phyloP scores from a whole-genome alignment of 2,329 filamentous ascomycete genomes.

The Dactylellina drechsleri region DNA sequence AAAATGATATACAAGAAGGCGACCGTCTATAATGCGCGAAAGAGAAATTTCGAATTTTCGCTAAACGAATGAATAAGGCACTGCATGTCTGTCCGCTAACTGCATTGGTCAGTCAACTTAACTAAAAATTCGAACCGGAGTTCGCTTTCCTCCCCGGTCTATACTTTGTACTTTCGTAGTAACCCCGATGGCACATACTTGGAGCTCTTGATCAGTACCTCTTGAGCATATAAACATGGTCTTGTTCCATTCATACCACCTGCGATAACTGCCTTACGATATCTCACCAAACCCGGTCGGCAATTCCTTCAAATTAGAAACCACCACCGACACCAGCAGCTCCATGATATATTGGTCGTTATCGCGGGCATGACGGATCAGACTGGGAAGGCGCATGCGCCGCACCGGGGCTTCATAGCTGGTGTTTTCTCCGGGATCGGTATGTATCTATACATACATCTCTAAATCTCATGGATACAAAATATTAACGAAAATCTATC shows the following conservation, averaged over 20 bases:
- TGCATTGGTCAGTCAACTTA: slow-evolving; percentile 1
- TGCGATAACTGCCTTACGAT: too few species aligned
- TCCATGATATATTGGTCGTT: too few species aligned
- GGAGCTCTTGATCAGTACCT: too few species aligned
- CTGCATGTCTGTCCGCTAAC: not conserved
- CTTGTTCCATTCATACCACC: too few species aligned
- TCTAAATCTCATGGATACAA: too few species aligned
- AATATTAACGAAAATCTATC: too few species aligned
- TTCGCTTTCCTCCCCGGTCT: slow-evolving; percentile 18
- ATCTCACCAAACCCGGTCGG: not conserved
- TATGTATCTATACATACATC: slow-evolving; percentile 70
- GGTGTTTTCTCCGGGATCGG: slow-evolving; percentile 95
- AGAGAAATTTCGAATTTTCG: slow-evolving; percentile 24
- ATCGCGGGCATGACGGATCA: slow-evolving; percentile 35
- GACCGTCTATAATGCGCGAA: not conserved
- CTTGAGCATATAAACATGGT: too few species aligned
- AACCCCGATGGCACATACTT: too few species aligned
- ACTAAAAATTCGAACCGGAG: not conserved
- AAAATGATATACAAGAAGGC: not conserved
- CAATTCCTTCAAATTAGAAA: too few species aligned
- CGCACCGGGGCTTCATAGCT: slow-evolving; percentile 96
- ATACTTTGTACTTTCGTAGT: too few species aligned
- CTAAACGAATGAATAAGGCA: not conserved
- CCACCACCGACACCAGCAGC: too few species aligned
- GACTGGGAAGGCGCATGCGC: slow-evolving; percentile 62